Evolutionary conservation across 1,284 basidiomycete species (phyloP).

Genomic region (Malassezia sympodialis): DNA sequence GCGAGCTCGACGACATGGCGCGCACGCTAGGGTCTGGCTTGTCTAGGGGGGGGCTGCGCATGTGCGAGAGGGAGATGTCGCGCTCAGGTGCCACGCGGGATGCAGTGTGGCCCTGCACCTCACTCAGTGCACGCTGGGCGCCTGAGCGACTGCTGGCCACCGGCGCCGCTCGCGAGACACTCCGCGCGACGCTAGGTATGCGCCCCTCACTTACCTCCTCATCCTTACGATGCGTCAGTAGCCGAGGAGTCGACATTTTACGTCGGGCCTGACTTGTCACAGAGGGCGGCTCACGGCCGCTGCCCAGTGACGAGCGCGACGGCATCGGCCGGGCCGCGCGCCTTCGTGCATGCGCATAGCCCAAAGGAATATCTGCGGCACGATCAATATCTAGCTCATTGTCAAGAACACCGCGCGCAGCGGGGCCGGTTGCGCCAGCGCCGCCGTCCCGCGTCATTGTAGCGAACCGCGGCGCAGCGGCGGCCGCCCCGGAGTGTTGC

Average conservation of each 20-base stretch:
- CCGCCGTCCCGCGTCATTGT: not conserved
- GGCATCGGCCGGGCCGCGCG: slow-evolving; percentile 5
- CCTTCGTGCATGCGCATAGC: not conserved
- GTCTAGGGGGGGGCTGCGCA: not conserved
- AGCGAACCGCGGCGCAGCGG: not conserved
- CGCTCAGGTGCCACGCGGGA: not conserved
- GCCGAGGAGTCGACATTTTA: not conserved
- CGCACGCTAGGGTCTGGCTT: not conserved
- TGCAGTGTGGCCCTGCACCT: not conserved
- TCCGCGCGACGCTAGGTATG: not conserved
- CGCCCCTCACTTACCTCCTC: not conserved
- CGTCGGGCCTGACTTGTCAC: not conserved
- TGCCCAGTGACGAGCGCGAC: slow-evolving; percentile 10
- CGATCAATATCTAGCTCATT: slow-evolving; percentile 8
- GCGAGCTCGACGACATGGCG: slow-evolving; percentile 10
- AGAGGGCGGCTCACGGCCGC: not conserved
- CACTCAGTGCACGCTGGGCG: not conserved
- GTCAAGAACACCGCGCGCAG: not conserved
- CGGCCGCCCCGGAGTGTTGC: not conserved
- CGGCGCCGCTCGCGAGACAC: not conserved
- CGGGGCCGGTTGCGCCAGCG: not conserved
- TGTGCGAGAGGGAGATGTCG: not conserved
- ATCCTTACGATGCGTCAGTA: not conserved
- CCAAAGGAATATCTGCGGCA: slow-evolving; percentile 11
- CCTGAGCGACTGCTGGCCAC: not conserved